A percentile compares a stretch with the other conserved stretches of the same genome.
Evolutionary conservation across 306 rosid genomes (phyloP).

Genomic region (Geum urbanum): DNA sequence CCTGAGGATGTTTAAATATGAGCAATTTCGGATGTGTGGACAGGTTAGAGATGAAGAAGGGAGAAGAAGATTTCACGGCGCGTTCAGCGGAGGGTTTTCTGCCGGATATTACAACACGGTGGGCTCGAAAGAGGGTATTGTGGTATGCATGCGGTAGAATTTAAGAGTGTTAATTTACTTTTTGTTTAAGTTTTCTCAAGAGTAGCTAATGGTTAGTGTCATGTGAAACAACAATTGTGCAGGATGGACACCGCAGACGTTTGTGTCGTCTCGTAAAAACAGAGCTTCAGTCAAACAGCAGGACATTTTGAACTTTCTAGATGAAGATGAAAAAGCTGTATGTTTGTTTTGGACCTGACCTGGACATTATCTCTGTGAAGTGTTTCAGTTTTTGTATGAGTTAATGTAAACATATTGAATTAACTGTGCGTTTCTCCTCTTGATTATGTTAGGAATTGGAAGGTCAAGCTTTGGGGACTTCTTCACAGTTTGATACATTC

Average conservation of each 20-base stretch:
- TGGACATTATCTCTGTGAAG: not conserved
- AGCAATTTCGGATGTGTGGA: not conserved
- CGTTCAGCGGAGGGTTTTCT: constrained; percentile 89
- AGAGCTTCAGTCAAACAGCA: constrained; percentile 85
- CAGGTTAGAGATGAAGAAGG: constrained; percentile 98
- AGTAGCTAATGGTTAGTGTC: constrained; percentile 20
- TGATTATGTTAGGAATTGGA: constrained; percentile 61
- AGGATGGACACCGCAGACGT: constrained; percentile 96
- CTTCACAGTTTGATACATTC: constrained; percentile 88
- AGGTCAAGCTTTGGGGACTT: constrained; percentile 73
- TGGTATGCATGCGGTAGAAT: constrained; percentile 5
- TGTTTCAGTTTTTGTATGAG: not conserved
- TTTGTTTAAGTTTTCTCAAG: not conserved
- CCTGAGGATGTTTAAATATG: not conserved
- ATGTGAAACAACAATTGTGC: constrained; percentile 35
- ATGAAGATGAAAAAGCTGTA: constrained; percentile 92
- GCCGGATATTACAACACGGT: constrained; percentile 91
- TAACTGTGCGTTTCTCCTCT: constrained; percentile 7
- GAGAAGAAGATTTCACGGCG: constrained; percentile 96
- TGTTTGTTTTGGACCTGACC: constrained; percentile 28
- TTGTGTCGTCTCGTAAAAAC: constrained; percentile 85
- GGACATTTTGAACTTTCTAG: constrained; percentile 74
- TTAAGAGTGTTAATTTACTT: constrained; percentile 9
- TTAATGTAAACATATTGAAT: constrained; percentile 11
- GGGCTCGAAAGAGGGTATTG: constrained; percentile 87